These are phyloP conservation scores for Pelomyxa schiedti DNA, from an alignment of 78 protist species.

Conservation along the genomic window DNA sequence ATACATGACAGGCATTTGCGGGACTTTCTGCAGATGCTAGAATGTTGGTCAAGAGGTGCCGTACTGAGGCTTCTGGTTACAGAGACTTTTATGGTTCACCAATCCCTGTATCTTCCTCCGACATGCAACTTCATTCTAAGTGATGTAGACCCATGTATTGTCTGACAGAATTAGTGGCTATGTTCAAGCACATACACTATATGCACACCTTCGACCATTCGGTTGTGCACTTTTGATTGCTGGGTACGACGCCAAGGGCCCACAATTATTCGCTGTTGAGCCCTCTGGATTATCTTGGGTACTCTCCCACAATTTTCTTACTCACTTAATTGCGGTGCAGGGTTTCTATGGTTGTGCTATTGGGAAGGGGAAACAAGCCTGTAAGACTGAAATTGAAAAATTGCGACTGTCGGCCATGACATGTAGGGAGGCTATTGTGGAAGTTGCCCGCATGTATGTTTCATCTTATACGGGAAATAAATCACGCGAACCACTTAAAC, in stretches of 20 bases:
- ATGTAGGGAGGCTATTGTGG: slow-evolving; percentile 70
- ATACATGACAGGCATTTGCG: slow-evolving; percentile 32
- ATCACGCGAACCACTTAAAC: not conserved
- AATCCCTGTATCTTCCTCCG: slow-evolving; percentile 80
- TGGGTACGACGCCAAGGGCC: slow-evolving; percentile 58
- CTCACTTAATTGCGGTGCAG: not conserved
- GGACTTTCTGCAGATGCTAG: slow-evolving; percentile 90
- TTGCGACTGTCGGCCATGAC: slow-evolving; percentile 61
- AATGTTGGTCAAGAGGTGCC: slow-evolving; percentile 64
- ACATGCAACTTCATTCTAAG: not conserved
- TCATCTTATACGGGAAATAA: not conserved
- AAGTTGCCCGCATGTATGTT: slow-evolving; percentile 67
- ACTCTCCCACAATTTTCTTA: not conserved
- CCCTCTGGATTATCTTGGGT: slow-evolving; percentile 83
- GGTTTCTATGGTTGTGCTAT: slow-evolving; percentile 68
- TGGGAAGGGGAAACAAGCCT: slow-evolving; percentile 87
- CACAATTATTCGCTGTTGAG: slow-evolving; percentile 79
- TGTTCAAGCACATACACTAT: slow-evolving; percentile 67
- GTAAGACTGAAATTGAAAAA: slow-evolving; percentile 91
- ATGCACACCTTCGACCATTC: slow-evolving; percentile 87
- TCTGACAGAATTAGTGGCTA: slow-evolving; percentile 10
- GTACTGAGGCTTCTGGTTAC: slow-evolving; percentile 74
- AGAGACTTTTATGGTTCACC: slow-evolving; percentile 34
- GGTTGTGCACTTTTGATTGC: slow-evolving; percentile 82
- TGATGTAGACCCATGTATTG: not conserved